These are phyloP conservation scores for Neurospora sp. DNA, from an alignment of 2,329 filamentous ascomycete genomes.

Conservation along the genomic window DNA sequence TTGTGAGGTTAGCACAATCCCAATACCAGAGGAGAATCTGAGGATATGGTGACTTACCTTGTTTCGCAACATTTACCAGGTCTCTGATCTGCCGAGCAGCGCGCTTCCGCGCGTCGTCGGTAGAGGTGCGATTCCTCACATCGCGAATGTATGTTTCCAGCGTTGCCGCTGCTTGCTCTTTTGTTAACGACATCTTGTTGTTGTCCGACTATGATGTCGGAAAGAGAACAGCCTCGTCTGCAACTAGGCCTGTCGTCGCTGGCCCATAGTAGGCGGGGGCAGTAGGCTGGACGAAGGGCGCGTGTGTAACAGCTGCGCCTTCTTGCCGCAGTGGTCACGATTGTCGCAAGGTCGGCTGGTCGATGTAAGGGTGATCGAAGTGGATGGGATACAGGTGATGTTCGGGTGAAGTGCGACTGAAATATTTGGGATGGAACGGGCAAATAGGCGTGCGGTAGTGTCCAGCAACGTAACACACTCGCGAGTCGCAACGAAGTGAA, in stretches of 20 bases:
- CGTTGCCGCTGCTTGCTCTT: conserved; percentile 41
- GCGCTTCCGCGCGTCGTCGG: conserved; percentile 42
- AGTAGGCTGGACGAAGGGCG: background rate
- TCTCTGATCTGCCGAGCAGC: conserved; percentile 45
- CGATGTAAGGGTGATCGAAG: background rate
- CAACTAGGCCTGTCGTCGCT: conserved; percentile 12
- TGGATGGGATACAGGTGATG: background rate
- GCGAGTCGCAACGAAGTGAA: background rate
- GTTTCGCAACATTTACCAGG: conserved; percentile 43
- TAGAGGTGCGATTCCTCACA: conserved; percentile 38
- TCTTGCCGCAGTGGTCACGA: background rate
- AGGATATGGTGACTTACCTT: conserved; percentile 31
- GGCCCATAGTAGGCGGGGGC: conserved; percentile 16
- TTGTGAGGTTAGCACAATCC: conserved; percentile 5
- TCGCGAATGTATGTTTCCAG: conserved; percentile 46
- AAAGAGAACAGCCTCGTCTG: conserved; percentile 11
- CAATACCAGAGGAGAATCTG: background rate
- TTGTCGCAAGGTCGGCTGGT: background rate
- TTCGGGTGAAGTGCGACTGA: background rate
- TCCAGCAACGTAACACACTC: background rate
- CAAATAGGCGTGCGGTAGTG: background rate
- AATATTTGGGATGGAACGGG: background rate
- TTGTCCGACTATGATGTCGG: conserved; percentile 5
- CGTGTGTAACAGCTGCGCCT: background rate
- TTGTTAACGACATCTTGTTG: conserved; percentile 24